phyloP scores from a whole-genome alignment of 169 alveolate genomes.

The Amoebophrya sp. region DNA sequence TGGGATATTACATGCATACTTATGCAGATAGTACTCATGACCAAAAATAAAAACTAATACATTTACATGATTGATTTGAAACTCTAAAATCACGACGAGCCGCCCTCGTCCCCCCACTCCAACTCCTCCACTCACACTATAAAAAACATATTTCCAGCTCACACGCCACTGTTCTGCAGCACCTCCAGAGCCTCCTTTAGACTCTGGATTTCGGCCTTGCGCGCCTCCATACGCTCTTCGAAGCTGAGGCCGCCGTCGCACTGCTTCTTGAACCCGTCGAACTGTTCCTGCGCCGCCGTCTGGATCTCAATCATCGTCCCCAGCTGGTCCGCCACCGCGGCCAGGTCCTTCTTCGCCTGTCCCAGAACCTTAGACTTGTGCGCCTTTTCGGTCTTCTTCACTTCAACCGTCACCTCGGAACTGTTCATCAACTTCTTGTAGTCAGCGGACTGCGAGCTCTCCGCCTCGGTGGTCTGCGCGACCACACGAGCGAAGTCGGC shows the following conservation, averaged over 20 bases:
- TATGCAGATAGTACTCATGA: too few relatives aligned
- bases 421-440: not conserved
- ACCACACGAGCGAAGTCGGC: not conserved
- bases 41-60: too few relatives aligned
- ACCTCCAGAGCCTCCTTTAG: not conserved
- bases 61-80: too few relatives aligned
- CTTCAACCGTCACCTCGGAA: not conserved
- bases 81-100: too few relatives aligned
- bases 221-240: not conserved
- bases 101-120: too few relatives aligned
- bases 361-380: not conserved
- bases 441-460: not conserved
- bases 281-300: not conserved
- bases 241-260: not conserved
- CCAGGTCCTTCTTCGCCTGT: not conserved
- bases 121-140: too few relatives aligned
- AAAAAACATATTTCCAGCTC: too few relatives aligned
- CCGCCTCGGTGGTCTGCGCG: not conserved
- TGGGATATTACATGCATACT: too few relatives aligned
- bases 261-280: not conserved
- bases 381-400: not conserved
- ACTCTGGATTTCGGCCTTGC: not conserved
- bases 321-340: not conserved
- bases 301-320: too few relatives aligned
- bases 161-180: not conserved